phyloP scores from a whole-genome alignment of 2,329 filamentous ascomycete genomes.

The Thielaviopsis cerberus region DNA sequence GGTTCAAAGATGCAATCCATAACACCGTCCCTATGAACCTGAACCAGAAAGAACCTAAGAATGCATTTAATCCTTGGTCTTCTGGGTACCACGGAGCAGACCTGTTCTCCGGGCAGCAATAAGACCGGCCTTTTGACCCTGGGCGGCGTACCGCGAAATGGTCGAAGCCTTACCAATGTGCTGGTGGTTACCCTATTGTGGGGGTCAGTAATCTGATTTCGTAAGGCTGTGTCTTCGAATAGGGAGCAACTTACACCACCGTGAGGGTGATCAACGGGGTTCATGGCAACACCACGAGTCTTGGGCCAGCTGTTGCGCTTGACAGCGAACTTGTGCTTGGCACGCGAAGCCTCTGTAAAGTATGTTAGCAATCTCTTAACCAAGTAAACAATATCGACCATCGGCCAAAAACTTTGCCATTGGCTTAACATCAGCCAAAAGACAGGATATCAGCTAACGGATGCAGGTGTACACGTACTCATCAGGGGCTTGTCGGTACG shows the following conservation, averaged over 20 bases:
- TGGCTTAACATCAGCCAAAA: neutral
- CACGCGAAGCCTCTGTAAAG: constrained; percentile 76
- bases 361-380: constrained; percentile 17
- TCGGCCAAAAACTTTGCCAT: neutral
- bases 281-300: constrained; percentile 99
- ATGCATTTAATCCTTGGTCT: constrained; percentile 78
- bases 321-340: constrained; percentile 99
- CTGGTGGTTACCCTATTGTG: constrained; percentile 83
- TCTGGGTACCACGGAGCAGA: constrained; percentile 99
- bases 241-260: constrained; percentile 48
- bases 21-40: constrained; percentile 39
- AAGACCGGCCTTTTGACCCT: constrained; percentile 99
- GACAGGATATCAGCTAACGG: neutral
- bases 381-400: constrained; percentile 19
- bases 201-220: constrained; percentile 23
- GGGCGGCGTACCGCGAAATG: constrained; percentile 91
- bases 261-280: constrained; percentile 98
- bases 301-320: constrained; percentile 99
- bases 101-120: constrained; percentile 98
- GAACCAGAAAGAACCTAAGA: constrained; percentile 11
- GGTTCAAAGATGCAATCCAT: constrained; percentile 38
- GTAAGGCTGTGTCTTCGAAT: neutral
- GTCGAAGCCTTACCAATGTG: constrained; percentile 99
- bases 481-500: constrained; percentile 98
- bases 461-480: constrained; percentile 36